Evolutionary conservation across 257 asterid genomes (phyloP).

Genomic region (Oldenlandia corymbosa): DNA sequence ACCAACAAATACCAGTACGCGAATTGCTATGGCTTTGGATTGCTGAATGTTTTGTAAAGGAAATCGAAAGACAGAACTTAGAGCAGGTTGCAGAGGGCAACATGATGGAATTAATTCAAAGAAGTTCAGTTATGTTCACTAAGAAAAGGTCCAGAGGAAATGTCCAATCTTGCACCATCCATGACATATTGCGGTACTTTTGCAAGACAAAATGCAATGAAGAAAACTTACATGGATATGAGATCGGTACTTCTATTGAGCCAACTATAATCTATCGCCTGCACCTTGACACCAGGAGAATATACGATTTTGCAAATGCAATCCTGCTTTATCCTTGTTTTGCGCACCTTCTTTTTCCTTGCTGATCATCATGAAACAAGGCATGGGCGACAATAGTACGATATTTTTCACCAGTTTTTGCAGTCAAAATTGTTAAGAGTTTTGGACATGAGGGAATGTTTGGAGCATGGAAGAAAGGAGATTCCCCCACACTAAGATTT

Average conservation of each 20-base stretch:
- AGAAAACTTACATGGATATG: constrained; percentile 9
- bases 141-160: background rate
- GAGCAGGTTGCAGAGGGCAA: constrained; percentile 10
- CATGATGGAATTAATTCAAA: constrained; percentile 1
- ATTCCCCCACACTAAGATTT: constrained; percentile 1
- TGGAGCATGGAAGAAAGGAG: constrained; percentile 1
- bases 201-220: constrained; percentile 10
- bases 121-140: background rate
- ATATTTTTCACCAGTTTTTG: too few relatives aligned
- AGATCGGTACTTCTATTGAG: too few relatives aligned
- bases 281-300: too few relatives aligned
- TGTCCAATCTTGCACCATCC: constrained; percentile 13
- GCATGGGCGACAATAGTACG: background rate
- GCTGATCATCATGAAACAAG: too few relatives aligned
- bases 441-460: background rate
- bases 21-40: constrained; percentile 15
- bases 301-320: too few relatives aligned
- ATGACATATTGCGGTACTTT: constrained; percentile 10
- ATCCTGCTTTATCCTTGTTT: too few relatives aligned
- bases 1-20: background rate
- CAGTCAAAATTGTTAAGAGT: too few relatives aligned
- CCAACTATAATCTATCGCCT: too few relatives aligned
- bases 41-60: constrained; percentile 8
- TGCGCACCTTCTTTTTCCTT: too few relatives aligned
- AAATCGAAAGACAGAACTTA: background rate